phyloP scores from a whole-genome alignment of 2,329 filamentous ascomycete species.

The Fusarium acutatum region DNA sequence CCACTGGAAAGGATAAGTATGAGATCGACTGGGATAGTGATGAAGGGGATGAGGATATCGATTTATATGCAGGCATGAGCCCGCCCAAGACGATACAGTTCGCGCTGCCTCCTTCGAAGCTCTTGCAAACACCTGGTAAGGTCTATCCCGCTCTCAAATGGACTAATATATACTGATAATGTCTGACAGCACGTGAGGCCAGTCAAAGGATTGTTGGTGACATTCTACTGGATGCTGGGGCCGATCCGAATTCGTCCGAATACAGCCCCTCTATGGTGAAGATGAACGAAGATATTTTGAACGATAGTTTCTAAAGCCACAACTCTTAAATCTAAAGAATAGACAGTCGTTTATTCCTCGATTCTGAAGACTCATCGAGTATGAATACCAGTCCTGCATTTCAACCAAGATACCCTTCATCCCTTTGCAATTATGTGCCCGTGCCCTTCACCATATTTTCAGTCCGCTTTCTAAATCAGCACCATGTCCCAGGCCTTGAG shows the following conservation, averaged over 20 bases:
- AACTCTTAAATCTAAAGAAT: background rate
- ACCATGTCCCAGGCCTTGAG: background rate
- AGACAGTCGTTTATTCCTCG: background rate
- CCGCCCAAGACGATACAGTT: constrained; percentile 96
- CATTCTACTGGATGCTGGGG: constrained; percentile 78
- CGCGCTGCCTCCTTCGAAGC: constrained; percentile 76
- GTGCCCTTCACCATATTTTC: background rate
- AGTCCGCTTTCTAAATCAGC: background rate
- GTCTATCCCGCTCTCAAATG: background rate
- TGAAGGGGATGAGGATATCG: constrained; percentile 71
- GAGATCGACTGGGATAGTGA: constrained; percentile 81
- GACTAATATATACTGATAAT: background rate
- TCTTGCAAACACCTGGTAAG: constrained; percentile 82
- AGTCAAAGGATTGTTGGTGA: constrained; percentile 84
- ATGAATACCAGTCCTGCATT: background rate
- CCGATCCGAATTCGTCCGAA: constrained; percentile 62
- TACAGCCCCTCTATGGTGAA: constrained; percentile 73
- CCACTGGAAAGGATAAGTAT: constrained; percentile 51
- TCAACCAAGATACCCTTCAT: constrained; percentile 12
- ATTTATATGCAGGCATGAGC: constrained; percentile 76
- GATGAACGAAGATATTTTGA: constrained; percentile 68
- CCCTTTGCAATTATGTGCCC: background rate
- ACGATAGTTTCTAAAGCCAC: constrained; percentile 65
- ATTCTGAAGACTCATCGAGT: background rate
- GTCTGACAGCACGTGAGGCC: constrained; percentile 72